Base-by-base conservation (phyloP, 2,329 filamentous ascomycete genomes). In the Nannizzia gypsea region DNA sequence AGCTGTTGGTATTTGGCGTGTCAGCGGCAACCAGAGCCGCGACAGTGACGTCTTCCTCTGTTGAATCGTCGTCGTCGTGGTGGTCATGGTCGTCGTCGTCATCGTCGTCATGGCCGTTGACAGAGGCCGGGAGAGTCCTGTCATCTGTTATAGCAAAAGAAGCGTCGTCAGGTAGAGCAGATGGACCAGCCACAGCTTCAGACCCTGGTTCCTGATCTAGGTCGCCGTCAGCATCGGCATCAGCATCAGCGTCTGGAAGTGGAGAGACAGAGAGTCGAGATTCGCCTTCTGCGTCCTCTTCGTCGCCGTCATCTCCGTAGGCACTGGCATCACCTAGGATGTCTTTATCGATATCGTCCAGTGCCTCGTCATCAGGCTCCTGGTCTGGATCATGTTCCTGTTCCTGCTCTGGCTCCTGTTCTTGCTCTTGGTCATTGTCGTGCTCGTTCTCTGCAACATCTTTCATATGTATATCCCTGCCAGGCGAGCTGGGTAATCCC, bases 11-110 rank as follows among this genome's bases (percentile, higher is more conserved):
- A 17, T 59, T 42, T 8, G 54, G 59, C 9, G 48, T 28, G 4
- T 63, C 61, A 36, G 36, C 44, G 8, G 36, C 62, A 28, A 17
- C 46, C 3, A 61, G n/a, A 17, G 54, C 57, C 15, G 62, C 60
- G 52, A 58, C 15, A 4, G 55, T 57, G 40, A 63, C 56, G 24
- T 63, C 62, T 28, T 59, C 58, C 24, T 63, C 62, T 1, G 59
- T 61, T 13, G 61, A 34, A 3, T 61, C 59, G 40, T 63, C 62
- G 4, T 59, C 36, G 42, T 52, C 57, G 13, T 34, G 36, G 31
- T 36, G 31, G 1, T 36, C 9, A 13, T 36, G 31, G 3, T 36
- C 31, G 3, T 36, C 57, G 1, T 36, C 9, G 4, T 36, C 9
- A 3, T 36, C 31, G 3, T 36, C 57, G 6, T 50, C 22, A 20